A percentile compares a stretch with the other conserved stretches of the same genome.
Conservation (phyloP, 2,329 filamentous ascomycete genomes). For the Colletotrichum cereale region DNA sequence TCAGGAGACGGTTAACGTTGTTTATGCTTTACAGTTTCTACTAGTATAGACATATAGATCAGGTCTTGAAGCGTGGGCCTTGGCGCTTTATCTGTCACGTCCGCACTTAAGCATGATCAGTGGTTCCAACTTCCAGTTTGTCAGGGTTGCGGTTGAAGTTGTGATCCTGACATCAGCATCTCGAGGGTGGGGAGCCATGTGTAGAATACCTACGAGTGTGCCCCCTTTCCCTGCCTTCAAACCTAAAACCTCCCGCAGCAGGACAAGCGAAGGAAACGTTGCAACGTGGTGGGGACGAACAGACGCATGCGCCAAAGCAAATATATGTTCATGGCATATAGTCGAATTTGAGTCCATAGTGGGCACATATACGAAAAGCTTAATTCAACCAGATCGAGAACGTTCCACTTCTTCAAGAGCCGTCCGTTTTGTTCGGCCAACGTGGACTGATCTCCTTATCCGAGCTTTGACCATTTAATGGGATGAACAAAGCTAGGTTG, state of each 20-base stretch:
- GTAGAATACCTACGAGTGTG: background rate
- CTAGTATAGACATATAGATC: conserved; percentile 45
- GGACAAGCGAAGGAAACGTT: too few species aligned
- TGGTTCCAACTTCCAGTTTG: background rate
- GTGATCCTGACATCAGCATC: background rate
- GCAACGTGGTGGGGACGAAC: background rate
- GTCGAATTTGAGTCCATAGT: background rate
- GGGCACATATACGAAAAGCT: background rate
- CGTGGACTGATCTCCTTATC: background rate
- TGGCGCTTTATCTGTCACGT: background rate
- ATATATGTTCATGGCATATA: background rate
- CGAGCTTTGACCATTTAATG: background rate
- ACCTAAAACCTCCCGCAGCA: background rate
- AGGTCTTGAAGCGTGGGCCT: background rate
- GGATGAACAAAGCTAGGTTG: background rate
- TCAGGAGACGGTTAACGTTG: background rate
- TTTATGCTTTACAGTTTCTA: conserved; percentile 49
- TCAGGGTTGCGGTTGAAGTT: conserved; percentile 20
- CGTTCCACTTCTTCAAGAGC: too few species aligned
- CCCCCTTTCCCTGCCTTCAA: background rate
- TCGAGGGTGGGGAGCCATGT: conserved; percentile 3
- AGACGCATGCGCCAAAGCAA: background rate
- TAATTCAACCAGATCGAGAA: background rate
- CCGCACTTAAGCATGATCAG: background rate
- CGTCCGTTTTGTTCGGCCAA: background rate